Evolutionary conservation across 208 protist species (phyloP), one percentile per base, ranked within the genome.

Genomic region (Trypanosoma vivax): DNA sequence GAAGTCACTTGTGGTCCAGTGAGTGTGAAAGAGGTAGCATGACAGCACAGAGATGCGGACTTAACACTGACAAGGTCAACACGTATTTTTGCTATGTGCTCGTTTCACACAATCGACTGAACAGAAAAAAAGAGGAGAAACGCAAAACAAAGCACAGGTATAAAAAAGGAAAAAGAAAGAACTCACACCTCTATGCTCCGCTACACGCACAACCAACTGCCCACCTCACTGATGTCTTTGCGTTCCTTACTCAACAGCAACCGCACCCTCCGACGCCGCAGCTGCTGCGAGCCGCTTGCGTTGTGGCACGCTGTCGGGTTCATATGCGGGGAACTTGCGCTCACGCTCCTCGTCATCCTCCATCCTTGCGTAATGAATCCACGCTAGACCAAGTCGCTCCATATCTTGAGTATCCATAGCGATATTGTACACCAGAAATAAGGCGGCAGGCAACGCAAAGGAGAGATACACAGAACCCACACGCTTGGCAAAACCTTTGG

Each of bases 321-420:
- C 76, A 46, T 92, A 80, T 9, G 78, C 54, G 0, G 85, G 85
- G 60, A 84, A 90, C 70, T 82, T 82, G 53, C 75, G 66, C 60
- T 92, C 85, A 1, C 85, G 70, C 30, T 75, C 60, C 23, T 60
- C 53, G 33, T 89, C 85, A 39, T 85, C 70, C 43, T 88, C 69
- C 10, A 90, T 38, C 4, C 59, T 49, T 2, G 76, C 65, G 53
- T 59, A 73, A 55, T 86, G 70, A 21, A 90, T 24, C 85, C 85
- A 92, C 23, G 73, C 59, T 7, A 92, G 81, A 3, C 85, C 85
- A 50, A 92, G 88, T 23, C 65, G 69, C 43, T 90, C 85, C 52
- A 66, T 73, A 65, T 92, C 85, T 28, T 77, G 69, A n/a, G 41
- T 50, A 34, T 74, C 67, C 16, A 86, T 40, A 11, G 70, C 73